Conservation (phyloP, 2,329 filamentous ascomycete genomes). For the Cadophora sp. region DNA sequence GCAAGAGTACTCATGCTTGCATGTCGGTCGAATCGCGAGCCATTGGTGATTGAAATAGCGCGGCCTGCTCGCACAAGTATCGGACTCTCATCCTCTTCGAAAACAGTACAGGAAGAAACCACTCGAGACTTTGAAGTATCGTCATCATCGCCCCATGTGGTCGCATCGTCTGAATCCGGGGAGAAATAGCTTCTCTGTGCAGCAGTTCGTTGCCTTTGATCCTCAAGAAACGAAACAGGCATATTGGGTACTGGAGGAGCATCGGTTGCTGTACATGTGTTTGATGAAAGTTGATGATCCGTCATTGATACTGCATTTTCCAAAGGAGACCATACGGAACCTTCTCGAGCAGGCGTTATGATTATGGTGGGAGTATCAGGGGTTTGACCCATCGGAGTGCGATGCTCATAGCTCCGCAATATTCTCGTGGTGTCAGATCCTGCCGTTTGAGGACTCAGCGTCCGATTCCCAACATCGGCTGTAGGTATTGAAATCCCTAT, state of each 20-base stretch:
- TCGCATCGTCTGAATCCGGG: conserved; percentile 42
- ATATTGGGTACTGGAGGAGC: conserved; percentile 67
- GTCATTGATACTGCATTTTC: background rate
- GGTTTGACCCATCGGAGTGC: conserved; percentile 31
- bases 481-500: conserved; percentile 74
- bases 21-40: conserved; percentile 29
- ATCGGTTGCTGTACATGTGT: conserved; percentile 35
- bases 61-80: conserved; percentile 48
- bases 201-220: conserved; percentile 37
- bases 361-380: conserved; percentile 56
- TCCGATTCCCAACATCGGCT: conserved; percentile 52
- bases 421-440: conserved; percentile 38
- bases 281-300: background rate
- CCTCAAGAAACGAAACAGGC: conserved; percentile 46
- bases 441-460: conserved; percentile 57
- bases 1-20: conserved; percentile 41
- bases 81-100: conserved; percentile 70
- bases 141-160: conserved; percentile 41
- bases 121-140: conserved; percentile 34
- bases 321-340: conserved; percentile 42
- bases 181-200: conserved; percentile 42
- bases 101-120: conserved; percentile 63
- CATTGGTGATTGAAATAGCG: conserved; percentile 44
- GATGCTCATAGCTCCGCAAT: conserved; percentile 35
- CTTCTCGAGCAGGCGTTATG: conserved; percentile 57